These are phyloP conservation scores for Pyrus bretschneideri DNA, from an alignment of 306 rosid genomes.

Conservation along the genomic window DNA sequence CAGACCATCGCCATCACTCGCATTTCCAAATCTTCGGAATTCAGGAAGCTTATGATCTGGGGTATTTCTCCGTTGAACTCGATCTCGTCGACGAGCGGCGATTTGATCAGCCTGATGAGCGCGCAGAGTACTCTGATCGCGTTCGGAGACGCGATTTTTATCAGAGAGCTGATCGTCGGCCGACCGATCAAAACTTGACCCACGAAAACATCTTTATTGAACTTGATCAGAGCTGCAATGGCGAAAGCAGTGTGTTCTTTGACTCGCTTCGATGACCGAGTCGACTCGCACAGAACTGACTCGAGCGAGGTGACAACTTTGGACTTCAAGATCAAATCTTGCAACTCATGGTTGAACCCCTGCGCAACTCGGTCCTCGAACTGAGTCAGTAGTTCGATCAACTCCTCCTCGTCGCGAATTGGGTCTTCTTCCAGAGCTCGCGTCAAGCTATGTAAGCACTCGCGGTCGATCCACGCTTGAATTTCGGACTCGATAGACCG, in stretches of 20 bases:
- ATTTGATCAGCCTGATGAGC: constrained; percentile 51
- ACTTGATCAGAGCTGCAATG: constrained; percentile 42
- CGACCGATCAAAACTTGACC: constrained; percentile 62
- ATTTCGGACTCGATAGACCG: constrained; percentile 59
- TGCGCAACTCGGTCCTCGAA: constrained; percentile 47
- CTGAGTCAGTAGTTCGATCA: constrained; percentile 34
- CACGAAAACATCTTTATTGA: constrained; percentile 89
- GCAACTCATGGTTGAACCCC: constrained; percentile 69
- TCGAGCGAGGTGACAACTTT: constrained; percentile 49
- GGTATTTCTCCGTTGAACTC: constrained; percentile 55
- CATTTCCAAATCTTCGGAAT: constrained; percentile 22
- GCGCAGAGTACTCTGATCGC: constrained; percentile 52
- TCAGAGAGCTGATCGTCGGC: constrained; percentile 40
- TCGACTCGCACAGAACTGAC: constrained; percentile 34
- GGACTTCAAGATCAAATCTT: constrained; percentile 52
- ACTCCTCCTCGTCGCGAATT: constrained; percentile 18
- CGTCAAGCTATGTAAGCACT: constrained; percentile 38
- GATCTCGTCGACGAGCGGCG: constrained; percentile 84
- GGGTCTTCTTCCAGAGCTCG: constrained; percentile 15
- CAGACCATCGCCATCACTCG: constrained; percentile 50
- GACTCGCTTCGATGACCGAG: constrained; percentile 18
- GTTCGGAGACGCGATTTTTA: constrained; percentile 35
- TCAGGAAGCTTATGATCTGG: constrained; percentile 41
- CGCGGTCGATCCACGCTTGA: constrained; percentile 87
- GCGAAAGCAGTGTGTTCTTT: constrained; percentile 50